Base-by-base conservation (phyloP, 768 basidiomycete species). In the Naganishia kalamii region DNA sequence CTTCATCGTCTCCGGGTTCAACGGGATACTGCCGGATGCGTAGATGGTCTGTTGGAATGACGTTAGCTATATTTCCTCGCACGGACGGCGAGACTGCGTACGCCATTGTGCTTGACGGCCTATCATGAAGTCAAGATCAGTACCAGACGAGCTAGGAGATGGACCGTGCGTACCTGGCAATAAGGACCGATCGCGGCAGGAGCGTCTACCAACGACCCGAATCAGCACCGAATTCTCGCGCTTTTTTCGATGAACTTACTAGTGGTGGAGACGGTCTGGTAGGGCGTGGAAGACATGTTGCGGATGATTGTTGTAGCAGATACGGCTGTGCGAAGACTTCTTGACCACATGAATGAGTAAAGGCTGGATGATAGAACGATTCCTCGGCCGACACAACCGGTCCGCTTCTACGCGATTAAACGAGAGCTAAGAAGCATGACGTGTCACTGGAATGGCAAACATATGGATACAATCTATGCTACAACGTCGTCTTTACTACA, bases 1-100 rank as follows among this genome's bases (percentile, higher is more conserved):
- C 71, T 86, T 80, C 79, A 85, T 86, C 13, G 85, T 85, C 32
- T 79, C 73, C 12, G 92, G 88, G 73, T 88, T 84, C 63, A 96
- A 81, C 1, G 90, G 88, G 72, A 98, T 88, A 75, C 87, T 88
- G 50, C 94, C 94, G 1, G 91, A 93, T 48, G 86, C 82, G 80
- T 94, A 99, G 69, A 97, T 84, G 65, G 92, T 65, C 76, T 77
- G 47, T 27, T n/a, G n/a, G n/a, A n/a, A n/a, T n/a, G n/a, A n/a
- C n/a, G n/a, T n/a, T n/a, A n/a, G n/a, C 37, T 40, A 40, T 40
- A 40, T 40, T 8, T 40, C 17, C 17, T 40, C 17, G 37, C 37
- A 40, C 37, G 37, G 37, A 40, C 37, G 10, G 37, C 8, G 37
- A 40, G n/a, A n/a, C n/a, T n/a, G n/a, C 76, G 68, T 59, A 77